Evolutionary conservation across 768 basidiomycete genomes (phyloP).

Genomic region (Leccinellum luteum): DNA sequence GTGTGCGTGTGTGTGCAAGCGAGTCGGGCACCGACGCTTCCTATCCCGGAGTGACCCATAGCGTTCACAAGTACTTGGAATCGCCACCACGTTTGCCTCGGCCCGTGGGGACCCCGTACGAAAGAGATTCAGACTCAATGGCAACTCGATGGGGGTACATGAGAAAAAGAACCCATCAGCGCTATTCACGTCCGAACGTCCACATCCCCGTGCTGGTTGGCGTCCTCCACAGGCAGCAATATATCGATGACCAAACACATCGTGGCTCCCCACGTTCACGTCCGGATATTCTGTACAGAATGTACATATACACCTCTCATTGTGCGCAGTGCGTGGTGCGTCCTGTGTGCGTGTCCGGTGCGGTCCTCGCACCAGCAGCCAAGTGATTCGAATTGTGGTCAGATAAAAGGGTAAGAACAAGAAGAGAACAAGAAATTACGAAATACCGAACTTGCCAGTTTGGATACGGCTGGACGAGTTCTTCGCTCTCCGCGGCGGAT

Average conservation of each 20-base stretch:
- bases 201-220: neutral
- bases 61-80: neutral
- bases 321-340: neutral
- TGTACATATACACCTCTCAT: neutral
- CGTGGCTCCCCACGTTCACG: conserved; percentile 9
- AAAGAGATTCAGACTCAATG: neutral
- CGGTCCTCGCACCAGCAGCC: neutral
- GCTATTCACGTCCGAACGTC: neutral
- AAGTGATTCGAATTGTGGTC: neutral
- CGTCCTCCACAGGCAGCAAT: neutral
- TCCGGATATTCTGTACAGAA: neutral
- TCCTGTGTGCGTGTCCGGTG: neutral
- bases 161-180: neutral
- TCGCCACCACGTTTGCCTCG: neutral
- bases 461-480: neutral
- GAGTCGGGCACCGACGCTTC: neutral
- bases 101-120: neutral
- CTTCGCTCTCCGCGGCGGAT: neutral
- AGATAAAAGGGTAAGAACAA: neutral
- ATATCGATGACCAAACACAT: neutral
- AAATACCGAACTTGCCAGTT: neutral
- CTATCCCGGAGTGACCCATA: neutral
- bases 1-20: neutral
- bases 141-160: neutral
- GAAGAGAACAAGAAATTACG: neutral